Conservation (phyloP, 306 rosid genomes). For the Glycine soja region DNA sequence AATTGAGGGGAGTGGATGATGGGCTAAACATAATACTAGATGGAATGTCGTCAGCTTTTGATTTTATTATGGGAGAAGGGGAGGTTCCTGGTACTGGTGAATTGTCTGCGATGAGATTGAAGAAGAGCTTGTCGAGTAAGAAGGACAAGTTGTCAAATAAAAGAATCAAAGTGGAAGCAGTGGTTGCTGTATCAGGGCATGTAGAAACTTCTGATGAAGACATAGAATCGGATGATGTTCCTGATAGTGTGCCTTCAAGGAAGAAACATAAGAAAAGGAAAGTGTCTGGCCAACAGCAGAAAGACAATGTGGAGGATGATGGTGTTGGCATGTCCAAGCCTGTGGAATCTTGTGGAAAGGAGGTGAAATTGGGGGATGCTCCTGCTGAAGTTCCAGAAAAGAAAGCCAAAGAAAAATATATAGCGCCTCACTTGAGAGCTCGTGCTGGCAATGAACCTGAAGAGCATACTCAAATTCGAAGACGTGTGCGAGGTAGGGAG, state of each 20-base stretch:
- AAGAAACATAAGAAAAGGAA: conserved; percentile 63
- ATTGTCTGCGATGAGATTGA: conserved; percentile 50
- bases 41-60: conserved; percentile 56
- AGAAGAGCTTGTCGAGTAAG: conserved; percentile 49
- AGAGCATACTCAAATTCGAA: conserved; percentile 75
- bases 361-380: conserved; percentile 42
- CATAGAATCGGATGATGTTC: conserved; percentile 47
- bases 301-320: conserved; percentile 43
- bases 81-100: conserved; percentile 36
- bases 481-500: conserved; percentile 63
- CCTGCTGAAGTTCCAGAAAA: conserved; percentile 47
- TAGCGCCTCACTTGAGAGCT: conserved; percentile 78
- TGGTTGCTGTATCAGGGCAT: conserved; percentile 31
- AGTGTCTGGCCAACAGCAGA: conserved; percentile 41
- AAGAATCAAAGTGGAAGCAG: conserved; percentile 43
- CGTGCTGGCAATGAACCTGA: conserved; percentile 70
- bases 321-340: conserved; percentile 33
- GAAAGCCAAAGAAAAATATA: conserved; percentile 61
- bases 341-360: conserved; percentile 36
- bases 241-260: conserved; percentile 34
- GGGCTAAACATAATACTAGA: conserved; percentile 68
- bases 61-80: conserved; percentile 52
- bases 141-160: conserved; percentile 48
- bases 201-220: conserved; percentile 46
- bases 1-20: conserved; percentile 73